These are phyloP conservation scores for Russula sp. DNA, from an alignment of 768 basidiomycete species.

Conservation along the genomic window DNA sequence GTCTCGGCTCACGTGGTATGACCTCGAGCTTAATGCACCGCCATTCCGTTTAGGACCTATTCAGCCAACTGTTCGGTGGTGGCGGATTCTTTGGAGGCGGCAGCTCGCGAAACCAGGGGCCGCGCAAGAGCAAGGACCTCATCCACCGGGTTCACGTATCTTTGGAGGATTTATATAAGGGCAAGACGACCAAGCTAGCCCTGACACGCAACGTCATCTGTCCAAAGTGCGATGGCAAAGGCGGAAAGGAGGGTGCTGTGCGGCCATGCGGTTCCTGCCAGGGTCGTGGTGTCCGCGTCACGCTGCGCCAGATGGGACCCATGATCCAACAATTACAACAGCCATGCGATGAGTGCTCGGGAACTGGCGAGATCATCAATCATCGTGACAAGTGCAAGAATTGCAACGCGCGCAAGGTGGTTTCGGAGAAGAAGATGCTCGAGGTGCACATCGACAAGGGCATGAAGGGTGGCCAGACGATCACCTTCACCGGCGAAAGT, in stretches of 20 bases:
- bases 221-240: conserved; percentile 88
- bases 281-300: conserved; percentile 88
- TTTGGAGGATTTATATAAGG: conserved; percentile 98
- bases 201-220: conserved; percentile 94
- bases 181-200: conserved; percentile 97
- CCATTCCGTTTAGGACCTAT: conserved; percentile 60
- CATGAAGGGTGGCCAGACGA: conserved; percentile 91
- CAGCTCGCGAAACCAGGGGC: conserved; percentile 48
- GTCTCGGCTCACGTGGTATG: not conserved
- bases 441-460: conserved; percentile 99
- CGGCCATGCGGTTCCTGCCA: conserved; percentile 67
- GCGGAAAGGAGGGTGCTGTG: conserved; percentile 96
- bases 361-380: conserved; percentile 94
- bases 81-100: conserved; percentile 69
- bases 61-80: conserved; percentile 89
- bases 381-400: conserved; percentile 82
- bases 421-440: conserved; percentile 91
- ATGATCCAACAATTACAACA: conserved; percentile 99
- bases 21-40: not conserved
- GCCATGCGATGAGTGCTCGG: conserved; percentile 87
- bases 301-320: conserved; percentile 94
- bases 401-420: conserved; percentile 93
- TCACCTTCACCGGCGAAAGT: conserved; percentile 83
- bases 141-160: conserved; percentile 93
- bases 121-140: conserved; percentile 95